Evolutionary conservation across 768 basidiomycete species (phyloP).

Genomic region (Coprinopsis marcescibilis): DNA sequence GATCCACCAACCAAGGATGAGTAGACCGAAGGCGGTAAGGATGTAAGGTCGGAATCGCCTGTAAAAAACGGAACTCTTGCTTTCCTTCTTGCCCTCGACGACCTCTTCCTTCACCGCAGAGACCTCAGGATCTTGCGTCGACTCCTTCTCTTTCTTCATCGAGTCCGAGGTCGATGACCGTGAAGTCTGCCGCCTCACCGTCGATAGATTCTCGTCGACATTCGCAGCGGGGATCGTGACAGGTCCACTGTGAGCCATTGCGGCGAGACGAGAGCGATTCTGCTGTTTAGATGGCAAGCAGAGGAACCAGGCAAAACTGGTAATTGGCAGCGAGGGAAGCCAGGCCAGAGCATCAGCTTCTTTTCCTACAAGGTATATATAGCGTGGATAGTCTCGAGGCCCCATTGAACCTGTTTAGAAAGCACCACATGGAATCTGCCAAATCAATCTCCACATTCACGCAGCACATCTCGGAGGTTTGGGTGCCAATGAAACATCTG

Average conservation of each 20-base stretch:
- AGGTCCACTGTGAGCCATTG: neutral
- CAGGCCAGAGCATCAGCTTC: neutral
- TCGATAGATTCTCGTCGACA: conserved; percentile 1
- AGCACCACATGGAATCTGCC: neutral
- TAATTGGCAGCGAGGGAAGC: neutral
- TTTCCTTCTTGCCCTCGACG: conserved; percentile 19
- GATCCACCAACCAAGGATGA: conserved; percentile 86
- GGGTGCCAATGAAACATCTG: no score
- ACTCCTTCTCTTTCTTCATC: conserved; percentile 13
- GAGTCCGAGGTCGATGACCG: conserved; percentile 1
- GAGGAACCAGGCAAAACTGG: neutral
- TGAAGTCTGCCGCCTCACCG: conserved; percentile 3
- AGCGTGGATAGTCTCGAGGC: neutral
- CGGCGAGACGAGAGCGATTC: neutral
- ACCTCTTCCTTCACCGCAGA: conserved; percentile 10
- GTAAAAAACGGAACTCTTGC: conserved; percentile 15
- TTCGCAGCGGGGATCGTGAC: neutral
- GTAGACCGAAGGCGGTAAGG: conserved; percentile 44
- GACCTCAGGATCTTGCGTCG: conserved; percentile 19
- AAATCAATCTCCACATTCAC: neutral
- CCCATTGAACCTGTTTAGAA: neutral
- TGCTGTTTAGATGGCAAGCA: no score
- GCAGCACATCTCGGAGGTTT: no score
- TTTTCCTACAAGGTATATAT: neutral
- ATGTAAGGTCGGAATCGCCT: conserved; percentile 35